Evolutionary conservation across 1,139 yeast species (phyloP).

Genomic region (Blastobotrys persicus): DNA sequence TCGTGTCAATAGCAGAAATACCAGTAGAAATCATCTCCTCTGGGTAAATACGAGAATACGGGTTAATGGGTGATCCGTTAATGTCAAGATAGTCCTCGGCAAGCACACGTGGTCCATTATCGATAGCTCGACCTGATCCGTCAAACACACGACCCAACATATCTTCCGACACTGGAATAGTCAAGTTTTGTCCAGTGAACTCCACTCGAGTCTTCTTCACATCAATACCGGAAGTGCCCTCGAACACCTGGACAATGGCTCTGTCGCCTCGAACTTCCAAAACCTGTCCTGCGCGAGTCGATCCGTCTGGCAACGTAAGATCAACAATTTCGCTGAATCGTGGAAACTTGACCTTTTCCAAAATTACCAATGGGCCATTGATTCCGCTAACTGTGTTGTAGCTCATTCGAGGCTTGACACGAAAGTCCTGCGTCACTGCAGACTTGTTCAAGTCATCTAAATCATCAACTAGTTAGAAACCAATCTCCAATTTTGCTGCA

Average conservation of each 20-base stretch:
- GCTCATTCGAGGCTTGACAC: constrained; percentile 82
- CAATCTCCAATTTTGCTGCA: too few relatives aligned
- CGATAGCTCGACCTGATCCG: constrained; percentile 98
- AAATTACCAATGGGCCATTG: constrained; percentile 94
- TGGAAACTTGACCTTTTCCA: constrained; percentile 95
- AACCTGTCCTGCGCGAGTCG: constrained; percentile 94
- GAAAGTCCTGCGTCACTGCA: constrained; percentile 89
- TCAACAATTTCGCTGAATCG: constrained; percentile 95
- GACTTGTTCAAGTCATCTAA: constrained; percentile 76
- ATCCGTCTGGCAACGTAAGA: constrained; percentile 92
- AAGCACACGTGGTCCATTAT: constrained; percentile 95
- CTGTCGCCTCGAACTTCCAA: constrained; percentile 95
- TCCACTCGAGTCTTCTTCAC: constrained; percentile 96
- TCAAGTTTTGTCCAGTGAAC: constrained; percentile 91
- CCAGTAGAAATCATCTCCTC: constrained; percentile 99
- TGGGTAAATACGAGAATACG: constrained; percentile 96
- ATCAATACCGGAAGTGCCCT: constrained; percentile 97
- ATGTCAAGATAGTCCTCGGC: constrained; percentile 98
- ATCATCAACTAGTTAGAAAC: background rate
- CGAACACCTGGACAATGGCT: constrained; percentile 98
- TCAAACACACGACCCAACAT: constrained; percentile 96
- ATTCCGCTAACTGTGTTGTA: constrained; percentile 98
- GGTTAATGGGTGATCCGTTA: constrained; percentile 98
- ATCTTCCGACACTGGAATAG: constrained; percentile 94
- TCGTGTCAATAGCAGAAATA: constrained; percentile 95